Conservation (phyloP, 192 early-diverging fungal genomes). For the Gamsiella multidivaricata region DNA sequence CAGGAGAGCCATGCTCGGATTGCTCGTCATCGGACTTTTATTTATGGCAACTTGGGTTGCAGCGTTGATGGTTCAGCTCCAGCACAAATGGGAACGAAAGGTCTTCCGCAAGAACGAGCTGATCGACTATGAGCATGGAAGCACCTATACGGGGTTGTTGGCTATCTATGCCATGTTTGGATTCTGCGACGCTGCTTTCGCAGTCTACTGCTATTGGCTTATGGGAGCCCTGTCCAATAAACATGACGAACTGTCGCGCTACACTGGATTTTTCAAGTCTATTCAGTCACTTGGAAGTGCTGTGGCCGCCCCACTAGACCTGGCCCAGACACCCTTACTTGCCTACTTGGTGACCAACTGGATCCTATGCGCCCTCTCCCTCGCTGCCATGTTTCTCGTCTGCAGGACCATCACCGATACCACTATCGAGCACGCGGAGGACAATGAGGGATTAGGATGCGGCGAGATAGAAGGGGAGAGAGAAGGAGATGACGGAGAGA, state of each 20-base stretch:
- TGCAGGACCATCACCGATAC: constrained; percentile 44
- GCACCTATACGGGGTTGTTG: constrained; percentile 5
- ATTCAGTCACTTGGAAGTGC: constrained; percentile 83
- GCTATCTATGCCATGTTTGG: constrained; percentile 33
- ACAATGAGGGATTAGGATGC: neutral
- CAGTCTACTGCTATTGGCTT: constrained; percentile 76
- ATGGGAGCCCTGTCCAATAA: constrained; percentile 90
- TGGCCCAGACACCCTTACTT: constrained; percentile 40
- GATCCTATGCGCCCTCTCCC: constrained; percentile 45
- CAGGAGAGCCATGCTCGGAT: constrained; percentile 69
- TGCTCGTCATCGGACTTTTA: constrained; percentile 56
- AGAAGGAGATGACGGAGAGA: constrained; percentile 5
- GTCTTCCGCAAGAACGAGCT: neutral
- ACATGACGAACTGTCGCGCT: constrained; percentile 74
- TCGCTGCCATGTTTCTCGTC: constrained; percentile 51
- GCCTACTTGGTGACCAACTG: constrained; percentile 52
- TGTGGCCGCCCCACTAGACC: constrained; percentile 75
- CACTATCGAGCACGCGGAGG: constrained; percentile 20
- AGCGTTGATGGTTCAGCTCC: constrained; percentile 63
- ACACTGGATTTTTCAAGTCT: constrained; percentile 89
- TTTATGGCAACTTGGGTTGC: constrained; percentile 72
- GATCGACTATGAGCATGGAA: constrained; percentile 9
- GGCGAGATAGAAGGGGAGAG: constrained; percentile 4
- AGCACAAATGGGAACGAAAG: constrained; percentile 51
- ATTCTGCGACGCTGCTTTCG: constrained; percentile 34